A percentile compares a stretch with the other conserved stretches of the same genome.
These are phyloP conservation scores for Termitomyces eurrhizus DNA, from an alignment of 768 basidiomycete genomes.

Conservation along the genomic window DNA sequence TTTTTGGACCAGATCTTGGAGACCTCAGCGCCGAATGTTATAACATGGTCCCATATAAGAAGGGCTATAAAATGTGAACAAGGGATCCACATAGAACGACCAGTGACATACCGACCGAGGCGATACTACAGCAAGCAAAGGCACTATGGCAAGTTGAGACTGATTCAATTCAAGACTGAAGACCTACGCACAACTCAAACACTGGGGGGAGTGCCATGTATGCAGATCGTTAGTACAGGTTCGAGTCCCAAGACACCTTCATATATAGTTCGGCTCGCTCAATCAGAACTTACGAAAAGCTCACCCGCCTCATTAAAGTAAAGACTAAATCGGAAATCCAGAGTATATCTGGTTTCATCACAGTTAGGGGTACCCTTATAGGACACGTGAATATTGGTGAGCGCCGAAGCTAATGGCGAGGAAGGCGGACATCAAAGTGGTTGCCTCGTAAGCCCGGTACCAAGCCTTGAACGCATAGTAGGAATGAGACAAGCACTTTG, in stretches of 20 bases:
- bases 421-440: not conserved
- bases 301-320: not conserved
- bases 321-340: not conserved
- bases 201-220: slow-evolving; percentile 8
- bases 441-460: not conserved
- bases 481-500: not conserved
- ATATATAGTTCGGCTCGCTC: not conserved
- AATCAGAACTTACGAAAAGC: not conserved
- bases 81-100: not conserved
- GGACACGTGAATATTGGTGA: too few species aligned
- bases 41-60: slow-evolving; percentile 27
- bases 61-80: slow-evolving; percentile 17
- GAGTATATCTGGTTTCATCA: not conserved
- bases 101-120: slow-evolving; percentile 21
- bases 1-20: slow-evolving; percentile 25
- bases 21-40: slow-evolving; percentile 25
- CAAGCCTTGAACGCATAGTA: not conserved
- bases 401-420: not conserved
- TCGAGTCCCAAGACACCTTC: too few species aligned
- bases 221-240: not conserved
- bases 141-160: slow-evolving; percentile 15
- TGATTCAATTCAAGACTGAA: not conserved
- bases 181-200: slow-evolving; percentile 7
- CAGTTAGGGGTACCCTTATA: not conserved
- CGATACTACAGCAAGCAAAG: slow-evolving; percentile 28